Base-by-base conservation (phyloP, 306 rosid species). In the Castanea mollissima region DNA sequence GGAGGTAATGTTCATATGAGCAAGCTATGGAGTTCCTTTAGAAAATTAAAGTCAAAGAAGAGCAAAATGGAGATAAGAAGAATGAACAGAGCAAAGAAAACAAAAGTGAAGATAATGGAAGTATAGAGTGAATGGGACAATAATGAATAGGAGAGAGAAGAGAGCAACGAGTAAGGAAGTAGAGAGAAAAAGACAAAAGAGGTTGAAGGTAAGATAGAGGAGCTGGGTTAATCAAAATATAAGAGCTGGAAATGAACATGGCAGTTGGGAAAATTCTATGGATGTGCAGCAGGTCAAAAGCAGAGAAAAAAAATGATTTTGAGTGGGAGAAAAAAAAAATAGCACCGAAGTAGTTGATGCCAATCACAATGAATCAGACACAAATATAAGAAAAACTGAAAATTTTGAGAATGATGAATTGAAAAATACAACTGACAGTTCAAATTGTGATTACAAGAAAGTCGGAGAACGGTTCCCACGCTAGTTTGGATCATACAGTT, bases 131-230 rank as follows among this genome's bases (percentile, higher is more conserved):
- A 79, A 15, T 67, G 69, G 38, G 86, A 69, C 69, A 85, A 34
- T 46, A 69, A 82, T 69, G 84, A 93, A 67, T 86, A 84, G 76
- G 85, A 55, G 65, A 78, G 59, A 2, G 85, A 90, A 76, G 86
- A 83, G 57, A 80, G 35, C 65, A 86, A 71, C 54, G 78, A 72
- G 72, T 74, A 64, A 12, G 86, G 54, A 19, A 55, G 44, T 14
- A 67, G 72, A 55, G 87, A 76, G 5, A 32, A 4, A 32, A 32
- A 32, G 35, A 32, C 32, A 31, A 31, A 3, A 32, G 35, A 32
- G 78, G 76, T 85, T 65, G 86, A 78, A 60, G 85, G 58, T 65
- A 89, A 78, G 84, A 87, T 91, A 81, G 83, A 84, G 87, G 85
- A 86, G 55, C 76, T 80, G 57, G 75, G 74, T 79, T 86, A 78